Base-by-base conservation (phyloP, 2,329 filamentous ascomycete species). In the Phyllachora maydis region DNA sequence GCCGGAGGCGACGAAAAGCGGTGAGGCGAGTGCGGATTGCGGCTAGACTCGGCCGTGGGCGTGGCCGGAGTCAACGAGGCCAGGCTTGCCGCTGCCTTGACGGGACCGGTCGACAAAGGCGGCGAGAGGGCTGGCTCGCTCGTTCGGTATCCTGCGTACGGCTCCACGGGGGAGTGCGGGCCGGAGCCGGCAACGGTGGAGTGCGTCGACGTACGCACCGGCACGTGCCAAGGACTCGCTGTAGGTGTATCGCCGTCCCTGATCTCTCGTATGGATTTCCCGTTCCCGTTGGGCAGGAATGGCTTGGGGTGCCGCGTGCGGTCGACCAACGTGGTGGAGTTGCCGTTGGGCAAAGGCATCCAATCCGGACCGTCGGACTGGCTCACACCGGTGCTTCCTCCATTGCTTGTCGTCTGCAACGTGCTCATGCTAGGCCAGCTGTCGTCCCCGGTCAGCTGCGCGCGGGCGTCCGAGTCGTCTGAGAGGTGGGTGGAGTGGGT, bases 1-100 rank as follows among this genome's bases (percentile, higher is more conserved):
- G 64, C 39, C 23, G 71, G 57, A 7, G 74, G 69, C 3, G 70
- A 69, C 4, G 72, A 74, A 34, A 70, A 67, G 38, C 68, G 57
- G 30, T 74, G 63, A 11, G 57, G 50, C 21, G 29, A 37, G 19
- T 22, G 34, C 24, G 22, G 34, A 26, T 25, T 33, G 34, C 23
- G 30, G 21, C 31, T 36, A 11, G 34, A 22, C 5, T 38, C 35
- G 3, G 35, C 26, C 15, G 28, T 32, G 3, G 35, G 26, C 5
- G 30, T 38, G 16, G 26, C 32, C 5, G 32, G 25, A 5, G 25
- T 25, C 8, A 32, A 30, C 8, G 35, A 29, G 3, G 34, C 24
- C 12, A n/a, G n/a, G n/a, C n/a, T n/a, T n/a, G n/a, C n/a, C n/a
- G n/a, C n/a, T n/a, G n/a, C n/a, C n/a, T n/a, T n/a, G n/a, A n/a